Conservation (phyloP, 768 basidiomycete genomes). For the Panaeolus papilionaceus region DNA sequence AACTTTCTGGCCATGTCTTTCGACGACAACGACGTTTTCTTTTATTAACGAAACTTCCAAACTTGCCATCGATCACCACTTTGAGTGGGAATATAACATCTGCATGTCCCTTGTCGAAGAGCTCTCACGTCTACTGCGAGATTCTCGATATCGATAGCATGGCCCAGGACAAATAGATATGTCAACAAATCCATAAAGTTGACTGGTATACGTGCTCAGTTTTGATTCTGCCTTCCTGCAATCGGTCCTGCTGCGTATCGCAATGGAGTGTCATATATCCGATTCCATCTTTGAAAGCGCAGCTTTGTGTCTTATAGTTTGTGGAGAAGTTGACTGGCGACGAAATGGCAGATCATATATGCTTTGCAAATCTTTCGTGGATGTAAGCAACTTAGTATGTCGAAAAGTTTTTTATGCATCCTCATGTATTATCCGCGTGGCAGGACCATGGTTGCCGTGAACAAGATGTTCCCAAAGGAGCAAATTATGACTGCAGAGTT, state of each 20-base stretch:
- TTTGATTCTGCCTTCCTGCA: slow-evolving; percentile 2
- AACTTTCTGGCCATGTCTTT: neutral
- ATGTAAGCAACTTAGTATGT: slow-evolving; percentile 7
- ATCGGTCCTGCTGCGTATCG: neutral
- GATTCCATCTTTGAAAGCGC: neutral
- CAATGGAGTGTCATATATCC: neutral
- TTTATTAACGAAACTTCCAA: slow-evolving; percentile 6
- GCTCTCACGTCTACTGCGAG: slow-evolving; percentile 8
- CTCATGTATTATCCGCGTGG: slow-evolving; percentile 12
- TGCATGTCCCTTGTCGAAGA: slow-evolving; percentile 7
- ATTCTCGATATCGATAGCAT: neutral
- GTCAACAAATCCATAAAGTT: neutral
- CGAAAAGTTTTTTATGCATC: slow-evolving; percentile 8
- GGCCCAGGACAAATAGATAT: neutral
- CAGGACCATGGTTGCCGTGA: slow-evolving; percentile 7
- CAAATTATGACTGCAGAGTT: neutral
- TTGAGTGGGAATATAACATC: neutral
- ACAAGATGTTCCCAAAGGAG: slow-evolving; percentile 4
- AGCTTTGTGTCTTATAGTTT: neutral
- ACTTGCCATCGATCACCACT: neutral
- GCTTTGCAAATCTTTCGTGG: neutral
- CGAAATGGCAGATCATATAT: neutral
- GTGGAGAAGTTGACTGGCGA: slow-evolving; percentile 7
- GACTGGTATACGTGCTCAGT: neutral
- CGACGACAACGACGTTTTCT: slow-evolving; percentile 1